Conservation (phyloP, 2,329 filamentous ascomycete species). For the Clarireedia sp. region DNA sequence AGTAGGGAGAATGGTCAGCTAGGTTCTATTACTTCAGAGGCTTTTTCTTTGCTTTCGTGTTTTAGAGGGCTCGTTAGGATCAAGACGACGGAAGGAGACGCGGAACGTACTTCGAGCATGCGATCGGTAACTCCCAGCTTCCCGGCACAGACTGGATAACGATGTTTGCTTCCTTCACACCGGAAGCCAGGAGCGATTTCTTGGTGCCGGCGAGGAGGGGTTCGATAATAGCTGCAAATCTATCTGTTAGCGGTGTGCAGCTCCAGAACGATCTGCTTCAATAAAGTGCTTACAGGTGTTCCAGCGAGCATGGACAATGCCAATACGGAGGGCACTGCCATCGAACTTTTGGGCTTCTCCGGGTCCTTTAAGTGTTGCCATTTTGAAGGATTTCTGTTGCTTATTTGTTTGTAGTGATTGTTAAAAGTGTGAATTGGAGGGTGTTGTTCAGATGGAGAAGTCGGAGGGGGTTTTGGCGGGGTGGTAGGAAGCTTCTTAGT, state of each 20-base stretch:
- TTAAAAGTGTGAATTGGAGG: neutral
- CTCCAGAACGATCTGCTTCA: neutral
- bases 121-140: slow-evolving; percentile 88
- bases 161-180: slow-evolving; percentile 83
- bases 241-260: neutral
- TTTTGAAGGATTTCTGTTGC: slow-evolving; percentile 6
- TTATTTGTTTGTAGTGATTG: neutral
- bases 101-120: slow-evolving; percentile 44
- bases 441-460: slow-evolving; percentile 6
- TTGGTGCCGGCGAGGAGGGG: slow-evolving; percentile 75
- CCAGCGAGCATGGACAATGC: slow-evolving; percentile 95
- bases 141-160: slow-evolving; percentile 84
- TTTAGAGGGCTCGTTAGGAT: slow-evolving; percentile 29
- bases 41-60: neutral
- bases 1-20: neutral
- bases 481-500: neutral
- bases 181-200: slow-evolving; percentile 66
- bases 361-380: slow-evolving; percentile 46
- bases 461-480: slow-evolving; percentile 1
- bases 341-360: slow-evolving; percentile 53
- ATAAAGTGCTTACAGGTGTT: slow-evolving; percentile 42
- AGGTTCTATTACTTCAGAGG: neutral
- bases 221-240: slow-evolving; percentile 60
- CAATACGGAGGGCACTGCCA: slow-evolving; percentile 73
- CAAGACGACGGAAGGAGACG: slow-evolving; percentile 6